Percentiles rank a stretch among this genome's conserved stretches.
Evolutionary conservation across 208 protist genomes (phyloP).

Genomic region (Phytomonas francai): DNA sequence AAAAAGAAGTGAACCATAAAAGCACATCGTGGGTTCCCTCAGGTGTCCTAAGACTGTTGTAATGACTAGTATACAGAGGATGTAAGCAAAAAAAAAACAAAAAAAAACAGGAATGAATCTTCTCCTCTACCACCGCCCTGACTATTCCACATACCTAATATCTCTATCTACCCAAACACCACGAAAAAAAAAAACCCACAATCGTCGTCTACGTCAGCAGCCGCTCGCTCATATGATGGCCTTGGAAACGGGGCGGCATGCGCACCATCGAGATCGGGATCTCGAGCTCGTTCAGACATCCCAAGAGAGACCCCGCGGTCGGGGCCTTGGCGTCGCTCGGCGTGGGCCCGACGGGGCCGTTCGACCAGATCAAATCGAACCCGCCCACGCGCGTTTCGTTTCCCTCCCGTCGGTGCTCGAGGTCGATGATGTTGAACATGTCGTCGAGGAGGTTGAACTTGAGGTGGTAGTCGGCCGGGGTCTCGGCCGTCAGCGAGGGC

Average conservation of each 20-base stretch:
- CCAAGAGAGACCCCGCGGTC: conserved; percentile 33
- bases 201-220: conserved; percentile 44
- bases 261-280: conserved; percentile 83
- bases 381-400: conserved; percentile 79
- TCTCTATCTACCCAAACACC: too few species aligned
- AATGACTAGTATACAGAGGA: too few species aligned
- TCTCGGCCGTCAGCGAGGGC: conserved; percentile 91
- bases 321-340: conserved; percentile 17
- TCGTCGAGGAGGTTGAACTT: conserved; percentile 94
- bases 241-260: conserved; percentile 71
- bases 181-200: too few species aligned
- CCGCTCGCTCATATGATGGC: conserved; percentile 60
- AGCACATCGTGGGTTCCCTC: too few species aligned
- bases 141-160: too few species aligned
- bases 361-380: conserved; percentile 87
- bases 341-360: conserved; percentile 47
- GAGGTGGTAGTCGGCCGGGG: conserved; percentile 89
- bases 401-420: conserved; percentile 68
- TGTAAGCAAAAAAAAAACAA: conserved; percentile 1
- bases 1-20: too few species aligned
- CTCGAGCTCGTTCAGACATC: conserved; percentile 79
- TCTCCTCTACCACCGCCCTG: too few species aligned
- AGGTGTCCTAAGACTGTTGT: too few species aligned
- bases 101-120: conserved; percentile 3
- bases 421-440: conserved; percentile 87